phyloP scores from a whole-genome alignment of 2,329 filamentous ascomycete genomes.

The Aspergillus hiratsukae region DNA sequence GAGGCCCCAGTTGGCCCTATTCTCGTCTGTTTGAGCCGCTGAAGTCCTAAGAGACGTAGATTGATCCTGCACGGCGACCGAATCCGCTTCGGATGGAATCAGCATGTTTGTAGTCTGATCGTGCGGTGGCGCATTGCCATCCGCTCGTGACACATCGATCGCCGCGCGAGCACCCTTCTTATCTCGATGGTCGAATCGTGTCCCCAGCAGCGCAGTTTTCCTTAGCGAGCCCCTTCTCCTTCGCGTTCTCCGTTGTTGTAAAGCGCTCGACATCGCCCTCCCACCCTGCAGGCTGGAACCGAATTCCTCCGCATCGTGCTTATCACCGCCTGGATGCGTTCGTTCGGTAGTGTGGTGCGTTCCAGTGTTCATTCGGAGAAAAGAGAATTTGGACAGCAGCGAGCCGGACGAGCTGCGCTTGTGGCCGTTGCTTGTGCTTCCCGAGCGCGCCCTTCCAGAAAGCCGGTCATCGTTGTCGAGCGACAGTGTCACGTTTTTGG shows the following conservation, averaged over 20 bases:
- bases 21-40: slow-evolving; percentile 7
- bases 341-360: slow-evolving; percentile 32
- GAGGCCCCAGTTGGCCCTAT: slow-evolving; percentile 12
- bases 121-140: slow-evolving; percentile 10
- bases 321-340: slow-evolving; percentile 20
- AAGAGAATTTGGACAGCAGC: slow-evolving; percentile 65
- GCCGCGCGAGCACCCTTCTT: slow-evolving; percentile 19
- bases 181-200: slow-evolving; percentile 32
- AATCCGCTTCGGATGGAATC: slow-evolving; percentile 9
- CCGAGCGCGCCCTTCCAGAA: slow-evolving; percentile 27
- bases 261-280: slow-evolving; percentile 47
- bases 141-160: slow-evolving; percentile 14
- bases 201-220: slow-evolving; percentile 79
- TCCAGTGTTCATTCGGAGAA: slow-evolving; percentile 52
- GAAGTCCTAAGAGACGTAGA: slow-evolving; percentile 12
- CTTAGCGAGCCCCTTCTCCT: slow-evolving; percentile 78
- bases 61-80: slow-evolving; percentile 9
- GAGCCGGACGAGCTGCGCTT: slow-evolving; percentile 58
- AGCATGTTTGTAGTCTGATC: slow-evolving; percentile 3
- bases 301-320: slow-evolving; percentile 24
- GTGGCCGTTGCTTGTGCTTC: slow-evolving; percentile 38
- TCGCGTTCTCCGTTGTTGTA: slow-evolving; percentile 54
- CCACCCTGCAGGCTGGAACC: slow-evolving; percentile 37
- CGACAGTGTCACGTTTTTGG: slow-evolving; percentile 23
- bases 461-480: slow-evolving; percentile 19